These are phyloP conservation scores for Tolypocladium guangdongense DNA, from an alignment of 2,329 filamentous ascomycete genomes.

Conservation along the genomic window DNA sequence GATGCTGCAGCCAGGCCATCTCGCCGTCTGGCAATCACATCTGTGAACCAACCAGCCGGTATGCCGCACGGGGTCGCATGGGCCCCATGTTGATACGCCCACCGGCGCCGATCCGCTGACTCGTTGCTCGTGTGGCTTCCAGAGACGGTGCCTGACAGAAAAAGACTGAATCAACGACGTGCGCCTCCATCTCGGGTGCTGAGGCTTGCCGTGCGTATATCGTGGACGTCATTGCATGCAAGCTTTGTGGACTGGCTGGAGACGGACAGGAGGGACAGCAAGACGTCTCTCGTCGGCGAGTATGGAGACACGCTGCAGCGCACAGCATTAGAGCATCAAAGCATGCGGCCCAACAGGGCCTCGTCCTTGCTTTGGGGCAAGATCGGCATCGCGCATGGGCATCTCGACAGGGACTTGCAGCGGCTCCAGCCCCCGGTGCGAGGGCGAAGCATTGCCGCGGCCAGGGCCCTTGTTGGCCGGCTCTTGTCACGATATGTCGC, in stretches of 20 bases:
- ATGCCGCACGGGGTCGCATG: background rate
- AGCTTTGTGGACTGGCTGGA: background rate
- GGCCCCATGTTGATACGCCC: background rate
- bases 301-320: background rate
- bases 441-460: background rate
- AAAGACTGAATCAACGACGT: background rate
- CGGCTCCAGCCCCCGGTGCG: background rate
- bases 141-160: background rate
- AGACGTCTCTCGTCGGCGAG: background rate
- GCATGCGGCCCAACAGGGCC: background rate
- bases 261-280: background rate
- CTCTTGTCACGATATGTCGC: background rate
- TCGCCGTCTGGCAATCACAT: background rate
- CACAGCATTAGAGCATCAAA: background rate
- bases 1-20: slow-evolving; percentile 1
- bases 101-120: background rate
- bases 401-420: background rate
- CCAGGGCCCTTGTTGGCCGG: background rate
- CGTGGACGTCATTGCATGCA: background rate
- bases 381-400: background rate
- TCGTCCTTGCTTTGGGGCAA: background rate
- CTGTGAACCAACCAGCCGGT: slow-evolving; percentile 5
- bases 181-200: background rate
- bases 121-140: background rate
- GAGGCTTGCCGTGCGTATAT: background rate